Evolutionary conservation across 257 asterid species (phyloP).

Genomic region (Sherardia arvensis): DNA sequence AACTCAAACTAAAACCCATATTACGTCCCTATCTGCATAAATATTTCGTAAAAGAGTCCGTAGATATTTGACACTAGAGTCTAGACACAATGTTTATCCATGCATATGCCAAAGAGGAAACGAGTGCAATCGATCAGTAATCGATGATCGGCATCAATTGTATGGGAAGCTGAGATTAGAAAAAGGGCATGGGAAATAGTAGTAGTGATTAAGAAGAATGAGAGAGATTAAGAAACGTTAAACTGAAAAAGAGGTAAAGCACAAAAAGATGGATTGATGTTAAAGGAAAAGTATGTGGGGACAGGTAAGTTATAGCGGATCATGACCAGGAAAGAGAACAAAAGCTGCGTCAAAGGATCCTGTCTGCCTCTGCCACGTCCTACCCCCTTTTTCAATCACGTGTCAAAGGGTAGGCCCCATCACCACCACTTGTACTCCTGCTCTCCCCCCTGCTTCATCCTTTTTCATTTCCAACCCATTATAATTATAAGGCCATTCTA

Average conservation of each 20-base stretch:
- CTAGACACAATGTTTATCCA: no score
- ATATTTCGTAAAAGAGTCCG: no score
- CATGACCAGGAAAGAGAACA: conserved; percentile 14
- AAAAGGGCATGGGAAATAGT: neutral
- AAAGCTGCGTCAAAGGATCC: conserved; percentile 40
- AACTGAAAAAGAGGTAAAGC: conserved; percentile 48
- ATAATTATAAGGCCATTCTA: no score
- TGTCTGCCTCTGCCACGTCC: conserved; percentile 19
- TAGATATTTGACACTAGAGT: no score
- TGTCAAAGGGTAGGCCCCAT: conserved; percentile 34
- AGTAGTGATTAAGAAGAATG: conserved; percentile 7
- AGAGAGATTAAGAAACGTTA: conserved; percentile 28
- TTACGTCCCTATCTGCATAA: no score
- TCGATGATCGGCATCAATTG: neutral
- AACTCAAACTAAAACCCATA: no score
- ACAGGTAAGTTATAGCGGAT: neutral
- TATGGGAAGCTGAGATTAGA: neutral
- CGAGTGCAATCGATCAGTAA: no score
- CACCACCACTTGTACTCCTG: neutral
- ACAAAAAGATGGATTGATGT: conserved; percentile 64
- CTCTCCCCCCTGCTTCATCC: no score
- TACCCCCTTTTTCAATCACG: conserved; percentile 23
- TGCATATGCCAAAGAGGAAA: no score
- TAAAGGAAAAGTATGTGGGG: conserved; percentile 41
- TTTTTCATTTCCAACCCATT: no score